Evolutionary conservation across 2,329 filamentous ascomycete species (phyloP).

Genomic region (Verticillium albo-atrum): DNA sequence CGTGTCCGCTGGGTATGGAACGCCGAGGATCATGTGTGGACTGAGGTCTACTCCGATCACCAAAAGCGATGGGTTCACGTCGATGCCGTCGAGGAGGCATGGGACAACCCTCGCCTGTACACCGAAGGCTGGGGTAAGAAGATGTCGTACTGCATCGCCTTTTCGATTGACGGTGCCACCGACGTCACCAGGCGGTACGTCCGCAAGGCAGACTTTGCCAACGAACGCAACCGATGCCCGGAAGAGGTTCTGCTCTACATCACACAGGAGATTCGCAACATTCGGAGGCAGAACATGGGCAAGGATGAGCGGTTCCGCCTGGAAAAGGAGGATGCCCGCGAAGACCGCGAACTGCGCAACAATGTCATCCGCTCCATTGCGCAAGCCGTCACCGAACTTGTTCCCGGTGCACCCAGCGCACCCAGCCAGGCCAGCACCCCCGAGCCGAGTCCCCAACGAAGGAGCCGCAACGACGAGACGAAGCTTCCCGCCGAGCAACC

Average conservation of each 20-base stretch:
- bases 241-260: conserved; percentile 91
- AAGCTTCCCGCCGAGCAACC: conserved; percentile 59
- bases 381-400: conserved; percentile 65
- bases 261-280: conserved; percentile 82
- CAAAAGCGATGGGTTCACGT: conserved; percentile 95
- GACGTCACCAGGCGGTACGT: conserved; percentile 65
- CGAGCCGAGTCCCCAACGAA: conserved; percentile 16
- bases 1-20: conserved; percentile 98
- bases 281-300: conserved; percentile 76
- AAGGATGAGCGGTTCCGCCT: conserved; percentile 81
- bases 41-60: conserved; percentile 93
- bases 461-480: conserved; percentile 42
- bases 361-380: conserved; percentile 72
- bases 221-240: conserved; percentile 72
- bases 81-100: conserved; percentile 88
- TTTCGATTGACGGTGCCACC: conserved; percentile 79
- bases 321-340: conserved; percentile 73
- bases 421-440: conserved; percentile 15
- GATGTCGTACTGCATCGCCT: conserved; percentile 95
- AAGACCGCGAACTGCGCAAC: conserved; percentile 70
- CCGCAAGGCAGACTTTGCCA: conserved; percentile 66
- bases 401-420: conserved; percentile 36
- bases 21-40: conserved; percentile 95
- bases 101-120: conserved; percentile 91
- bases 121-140: conserved; percentile 94